Conservation (phyloP, 345 rosid species). For the Bruguiera parviflora region DNA sequence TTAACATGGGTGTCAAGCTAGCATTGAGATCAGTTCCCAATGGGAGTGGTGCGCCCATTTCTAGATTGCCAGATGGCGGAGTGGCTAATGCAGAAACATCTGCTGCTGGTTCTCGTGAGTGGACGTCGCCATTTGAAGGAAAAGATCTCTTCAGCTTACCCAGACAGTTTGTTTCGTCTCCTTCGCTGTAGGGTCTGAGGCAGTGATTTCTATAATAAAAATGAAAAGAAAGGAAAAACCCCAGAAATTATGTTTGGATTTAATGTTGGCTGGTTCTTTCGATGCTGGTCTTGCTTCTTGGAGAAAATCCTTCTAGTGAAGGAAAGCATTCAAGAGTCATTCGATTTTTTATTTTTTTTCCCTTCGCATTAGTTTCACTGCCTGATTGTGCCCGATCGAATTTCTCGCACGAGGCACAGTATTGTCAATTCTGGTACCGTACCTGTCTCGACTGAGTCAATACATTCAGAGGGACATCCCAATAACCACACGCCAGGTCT, state of each 20-base stretch:
- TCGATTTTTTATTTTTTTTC: neutral
- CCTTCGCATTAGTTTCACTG: too few species aligned
- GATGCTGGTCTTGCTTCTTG: constrained; percentile 28
- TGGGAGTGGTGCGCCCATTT: constrained; percentile 35
- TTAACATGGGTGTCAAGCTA: constrained; percentile 31
- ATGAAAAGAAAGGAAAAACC: constrained; percentile 16
- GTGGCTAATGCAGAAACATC: constrained; percentile 38
- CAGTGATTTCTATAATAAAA: constrained; percentile 40
- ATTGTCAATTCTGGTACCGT: too few species aligned
- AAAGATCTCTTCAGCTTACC: constrained; percentile 82
- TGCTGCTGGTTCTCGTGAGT: constrained; percentile 50
- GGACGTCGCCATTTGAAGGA: constrained; percentile 93
- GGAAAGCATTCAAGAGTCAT: constrained; percentile 4
- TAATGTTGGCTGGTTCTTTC: constrained; percentile 39
- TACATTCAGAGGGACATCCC: too few species aligned
- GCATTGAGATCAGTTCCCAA: constrained; percentile 39
- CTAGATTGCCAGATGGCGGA: constrained; percentile 45
- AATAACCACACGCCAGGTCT: too few species aligned
- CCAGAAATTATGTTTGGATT: constrained; percentile 41
- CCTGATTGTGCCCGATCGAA: too few species aligned
- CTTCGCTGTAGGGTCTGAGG: constrained; percentile 57
- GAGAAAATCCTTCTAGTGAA: constrained; percentile 25
- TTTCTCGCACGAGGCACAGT: too few species aligned
- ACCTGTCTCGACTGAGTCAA: too few species aligned
- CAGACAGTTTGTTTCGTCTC: constrained; percentile 76